Percentiles rank a stretch among this genome's conserved stretches.
Conservation (phyloP, 2,329 filamentous ascomycete species). For the Cladophialophora exuberans region DNA sequence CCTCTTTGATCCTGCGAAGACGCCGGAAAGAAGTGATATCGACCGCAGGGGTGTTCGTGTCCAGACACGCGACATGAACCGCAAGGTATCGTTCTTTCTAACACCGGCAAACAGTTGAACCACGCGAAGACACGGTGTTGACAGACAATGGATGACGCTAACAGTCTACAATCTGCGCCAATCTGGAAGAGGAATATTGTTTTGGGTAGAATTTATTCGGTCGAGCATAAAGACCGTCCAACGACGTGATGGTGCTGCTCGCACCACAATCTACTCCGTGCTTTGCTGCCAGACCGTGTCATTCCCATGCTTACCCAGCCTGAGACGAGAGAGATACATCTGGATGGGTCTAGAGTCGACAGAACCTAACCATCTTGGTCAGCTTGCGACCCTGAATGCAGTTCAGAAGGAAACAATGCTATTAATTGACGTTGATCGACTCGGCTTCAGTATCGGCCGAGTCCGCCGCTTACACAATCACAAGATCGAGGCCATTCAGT, state of each 20-base stretch:
- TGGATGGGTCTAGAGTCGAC: too few relatives aligned
- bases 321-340: too few relatives aligned
- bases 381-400: too few relatives aligned
- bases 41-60: conserved; percentile 18
- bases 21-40: conserved; percentile 24
- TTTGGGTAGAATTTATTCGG: neutral
- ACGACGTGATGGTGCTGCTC: neutral
- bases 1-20: conserved; percentile 18
- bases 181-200: neutral
- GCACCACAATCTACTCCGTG: too few relatives aligned
- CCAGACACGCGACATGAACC: conserved; percentile 27
- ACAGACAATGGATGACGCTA: conserved; percentile 3
- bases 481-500: conserved; percentile 6
- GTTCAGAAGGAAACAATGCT: too few relatives aligned
- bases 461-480: conserved; percentile 4
- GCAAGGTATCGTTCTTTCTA: neutral
- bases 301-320: neutral
- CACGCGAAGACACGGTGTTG: too few relatives aligned
- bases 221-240: neutral
- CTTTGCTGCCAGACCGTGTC: neutral
- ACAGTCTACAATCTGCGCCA: neutral
- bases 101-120: too few relatives aligned
- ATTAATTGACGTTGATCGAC: neutral
- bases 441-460: neutral
- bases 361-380: too few relatives aligned